Evolutionary conservation across 2,329 filamentous ascomycete genomes (phyloP).

Genomic region (Sphaerostilbella broomeana): DNA sequence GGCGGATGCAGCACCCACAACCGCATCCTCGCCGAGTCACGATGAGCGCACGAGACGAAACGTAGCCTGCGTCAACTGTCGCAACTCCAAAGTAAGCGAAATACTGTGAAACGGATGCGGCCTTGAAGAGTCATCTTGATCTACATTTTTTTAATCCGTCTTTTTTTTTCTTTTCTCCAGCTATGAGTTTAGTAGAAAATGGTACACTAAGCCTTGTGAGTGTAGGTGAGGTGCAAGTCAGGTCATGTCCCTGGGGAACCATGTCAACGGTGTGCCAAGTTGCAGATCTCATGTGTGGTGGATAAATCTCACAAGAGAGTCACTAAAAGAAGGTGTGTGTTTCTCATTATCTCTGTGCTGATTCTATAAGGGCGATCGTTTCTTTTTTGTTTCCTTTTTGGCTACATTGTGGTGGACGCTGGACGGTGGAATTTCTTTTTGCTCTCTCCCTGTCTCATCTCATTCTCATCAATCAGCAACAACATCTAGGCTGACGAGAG

Average conservation of each 20-base stretch:
- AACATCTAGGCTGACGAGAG: neutral
- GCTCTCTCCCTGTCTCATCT: too few species aligned
- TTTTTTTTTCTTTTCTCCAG: too few species aligned
- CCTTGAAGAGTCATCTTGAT: neutral
- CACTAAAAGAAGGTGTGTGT: slow-evolving; percentile 36
- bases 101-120: neutral
- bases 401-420: too few species aligned
- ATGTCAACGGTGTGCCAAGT: slow-evolving; percentile 40
- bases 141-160: neutral
- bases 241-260: slow-evolving; percentile 33
- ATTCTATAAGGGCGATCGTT: neutral
- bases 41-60: slow-evolving; percentile 30
- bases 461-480: too few species aligned
- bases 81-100: slow-evolving; percentile 33
- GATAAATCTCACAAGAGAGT: slow-evolving; percentile 42
- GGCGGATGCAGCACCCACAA: too few species aligned
- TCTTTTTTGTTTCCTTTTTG: too few species aligned
- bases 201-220: too few species aligned
- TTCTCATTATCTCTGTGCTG: neutral
- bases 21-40: slow-evolving; percentile 15
- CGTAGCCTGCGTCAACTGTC: slow-evolving; percentile 33
- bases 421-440: too few species aligned
- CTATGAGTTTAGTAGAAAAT: too few species aligned
- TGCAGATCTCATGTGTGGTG: slow-evolving; percentile 37
- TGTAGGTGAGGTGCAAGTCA: slow-evolving; percentile 40